Base-by-base conservation (phyloP, 495 filamentous ascomycete species). In the Aspergillus indologenus region DNA sequence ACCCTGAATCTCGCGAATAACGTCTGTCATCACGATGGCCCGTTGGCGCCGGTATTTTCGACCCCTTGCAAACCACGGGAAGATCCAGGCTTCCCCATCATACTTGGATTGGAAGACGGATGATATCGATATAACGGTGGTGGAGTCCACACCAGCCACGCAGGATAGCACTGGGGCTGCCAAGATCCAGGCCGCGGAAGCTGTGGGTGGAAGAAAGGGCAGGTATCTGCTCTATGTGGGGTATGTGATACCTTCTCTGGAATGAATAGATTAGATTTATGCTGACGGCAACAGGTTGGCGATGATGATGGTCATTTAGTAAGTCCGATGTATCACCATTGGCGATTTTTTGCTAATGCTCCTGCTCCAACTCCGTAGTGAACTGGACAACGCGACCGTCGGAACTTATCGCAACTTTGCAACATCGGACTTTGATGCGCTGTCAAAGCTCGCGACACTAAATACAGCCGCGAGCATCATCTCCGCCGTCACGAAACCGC, bases 281-380 rank as follows among this genome's bases (percentile, higher is more conserved):
- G 55, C 65, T 69, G 47, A 68, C 15, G 24, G 50, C 12, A 45
- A 55, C 64, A 69, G 72, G 24, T 45, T 71, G 51, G 67, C 60
- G 14, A 72, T 81, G 68, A 75, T 79, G 26, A 79, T 79, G 76
- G 67, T 79, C 53, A 71, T 75, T 34, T 81, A 76, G 75, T 75
- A 69, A 66, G 75, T 62, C 23, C 8, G 22, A 15, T 51, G 15
- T 4, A 18, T 17, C 4, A 8, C 4, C 17, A 24, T 31, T 5
- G 48, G 2, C 17, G 3, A 1, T 7, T 23, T 8, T 21, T 17
- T 3, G 2, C 21, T 50, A 26, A 50, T 22, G 15, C 1, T 5
- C 5, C 12, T n/a, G 23, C 17, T 7, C 15, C 15, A 21, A 18
- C 22, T 9, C 34, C 17, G 1, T 43, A 71, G 68, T 31, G 79